A percentile compares a stretch with the other conserved stretches of the same genome.
Evolutionary conservation across 2,329 filamentous ascomycete genomes (phyloP).

Genomic region (Diaporthe vaccinii): DNA sequence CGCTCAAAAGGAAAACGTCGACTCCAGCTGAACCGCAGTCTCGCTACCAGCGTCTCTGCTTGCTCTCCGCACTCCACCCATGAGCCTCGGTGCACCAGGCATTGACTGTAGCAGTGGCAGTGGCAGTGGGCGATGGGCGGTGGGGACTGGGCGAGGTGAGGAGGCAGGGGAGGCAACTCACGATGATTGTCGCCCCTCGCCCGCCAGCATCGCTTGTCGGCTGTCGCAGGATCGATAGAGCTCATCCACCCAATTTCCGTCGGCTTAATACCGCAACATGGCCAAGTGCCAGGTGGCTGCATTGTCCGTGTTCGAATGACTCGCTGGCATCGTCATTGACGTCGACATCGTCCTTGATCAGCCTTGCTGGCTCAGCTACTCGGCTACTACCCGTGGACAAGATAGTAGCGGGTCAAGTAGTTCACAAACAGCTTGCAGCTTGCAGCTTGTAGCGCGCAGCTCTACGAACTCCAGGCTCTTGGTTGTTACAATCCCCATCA

Average conservation of each 20-base stretch:
- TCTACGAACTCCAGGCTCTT: background rate
- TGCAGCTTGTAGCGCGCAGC: background rate
- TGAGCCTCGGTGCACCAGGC: slow-evolving; percentile 14
- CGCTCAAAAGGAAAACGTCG: background rate
- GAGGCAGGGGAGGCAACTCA: background rate
- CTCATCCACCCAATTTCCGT: slow-evolving; percentile 32
- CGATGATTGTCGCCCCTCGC: slow-evolving; percentile 11
- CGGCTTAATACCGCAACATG: slow-evolving; percentile 23
- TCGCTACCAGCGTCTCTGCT: background rate
- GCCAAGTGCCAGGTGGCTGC: slow-evolving; percentile 28
- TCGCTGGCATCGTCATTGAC: slow-evolving; percentile 8
- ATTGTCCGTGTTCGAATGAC: slow-evolving; percentile 6
- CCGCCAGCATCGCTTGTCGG: slow-evolving; percentile 17
- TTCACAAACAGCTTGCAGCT: background rate
- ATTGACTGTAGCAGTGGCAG: background rate
- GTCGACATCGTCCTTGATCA: background rate
- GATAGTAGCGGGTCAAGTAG: background rate
- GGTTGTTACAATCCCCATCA: background rate
- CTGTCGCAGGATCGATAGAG: slow-evolving; percentile 16
- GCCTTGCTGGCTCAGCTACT: background rate
- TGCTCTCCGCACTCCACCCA: background rate
- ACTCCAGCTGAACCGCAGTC: slow-evolving; percentile 3
- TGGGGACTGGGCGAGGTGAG: background rate
- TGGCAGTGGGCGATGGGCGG: background rate
- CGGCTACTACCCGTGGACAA: background rate